These are phyloP conservation scores for Priceomyces melissophilus DNA, from an alignment of 805 yeast genomes.

Conservation along the genomic window DNA sequence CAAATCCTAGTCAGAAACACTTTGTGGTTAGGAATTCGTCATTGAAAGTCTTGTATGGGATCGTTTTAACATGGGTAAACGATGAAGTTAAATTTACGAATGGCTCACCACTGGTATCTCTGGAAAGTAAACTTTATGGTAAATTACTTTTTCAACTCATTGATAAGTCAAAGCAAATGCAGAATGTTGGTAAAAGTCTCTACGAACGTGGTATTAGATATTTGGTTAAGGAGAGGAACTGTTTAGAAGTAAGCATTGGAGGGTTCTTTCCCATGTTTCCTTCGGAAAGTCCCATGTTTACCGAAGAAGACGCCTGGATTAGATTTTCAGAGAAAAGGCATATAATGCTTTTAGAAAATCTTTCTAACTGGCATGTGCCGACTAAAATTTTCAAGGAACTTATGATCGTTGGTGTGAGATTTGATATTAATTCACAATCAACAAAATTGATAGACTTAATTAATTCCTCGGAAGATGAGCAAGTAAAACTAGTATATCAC, in stretches of 20 bases:
- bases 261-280: constrained; percentile 46
- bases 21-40: constrained; percentile 58
- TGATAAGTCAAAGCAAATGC: constrained; percentile 50
- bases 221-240: constrained; percentile 40
- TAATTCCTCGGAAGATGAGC: constrained; percentile 21
- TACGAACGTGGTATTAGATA: constrained; percentile 52
- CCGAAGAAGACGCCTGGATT: constrained; percentile 25
- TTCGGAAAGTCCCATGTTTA: constrained; percentile 23
- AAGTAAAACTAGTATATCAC: constrained; percentile 26
- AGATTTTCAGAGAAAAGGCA: constrained; percentile 18
- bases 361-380: constrained; percentile 51
- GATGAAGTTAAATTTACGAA: constrained; percentile 15
- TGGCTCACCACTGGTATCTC: constrained; percentile 11
- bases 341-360: constrained; percentile 40
- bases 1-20: constrained; percentile 37
- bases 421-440: constrained; percentile 49
- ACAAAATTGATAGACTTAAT: constrained; percentile 42
- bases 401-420: constrained; percentile 54
- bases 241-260: constrained; percentile 41
- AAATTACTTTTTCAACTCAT: constrained; percentile 47
- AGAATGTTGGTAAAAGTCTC: constrained; percentile 52
- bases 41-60: constrained; percentile 51
- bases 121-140: constrained; percentile 28
- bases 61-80: constrained; percentile 52
- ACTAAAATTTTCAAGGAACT: constrained; percentile 51